These are phyloP conservation scores for Chaetoceros tenuissimus DNA, from an alignment of 108 stramenopile species.

Conservation along the genomic window DNA sequence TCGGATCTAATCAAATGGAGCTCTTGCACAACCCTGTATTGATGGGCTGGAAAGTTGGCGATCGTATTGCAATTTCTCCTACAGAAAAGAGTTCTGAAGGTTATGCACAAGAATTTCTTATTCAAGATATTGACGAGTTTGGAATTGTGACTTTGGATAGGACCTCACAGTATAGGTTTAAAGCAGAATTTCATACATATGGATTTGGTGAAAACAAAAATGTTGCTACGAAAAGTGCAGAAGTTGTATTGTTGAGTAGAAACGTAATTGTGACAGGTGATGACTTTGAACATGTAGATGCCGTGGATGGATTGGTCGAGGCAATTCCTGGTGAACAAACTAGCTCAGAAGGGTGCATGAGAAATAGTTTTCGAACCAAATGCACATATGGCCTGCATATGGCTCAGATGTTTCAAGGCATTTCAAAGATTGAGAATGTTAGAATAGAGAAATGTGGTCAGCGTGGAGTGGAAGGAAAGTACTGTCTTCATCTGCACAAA, in stretches of 20 bases:
- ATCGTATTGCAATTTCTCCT: slow-evolving; percentile 46
- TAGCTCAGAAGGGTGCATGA: too few relatives aligned
- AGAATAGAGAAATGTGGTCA: slow-evolving; percentile 53
- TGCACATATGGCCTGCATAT: slow-evolving; percentile 53
- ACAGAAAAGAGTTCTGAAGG: slow-evolving; percentile 27
- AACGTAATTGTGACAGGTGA: slow-evolving; percentile 54
- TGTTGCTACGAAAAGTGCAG: slow-evolving; percentile 31
- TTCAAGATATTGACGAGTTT: slow-evolving; percentile 20
- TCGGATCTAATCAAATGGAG: slow-evolving; percentile 18
- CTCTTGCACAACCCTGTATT: slow-evolving; percentile 37
- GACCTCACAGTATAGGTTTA: slow-evolving; percentile 18
- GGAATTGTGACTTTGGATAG: slow-evolving; percentile 26
- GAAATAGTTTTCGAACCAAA: slow-evolving; percentile 26
- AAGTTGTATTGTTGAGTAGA: slow-evolving; percentile 44
- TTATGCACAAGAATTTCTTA: slow-evolving; percentile 32
- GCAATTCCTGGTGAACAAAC: slow-evolving; percentile 30
- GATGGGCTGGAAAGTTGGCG: slow-evolving; percentile 53
- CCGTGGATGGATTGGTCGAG: slow-evolving; percentile 32
- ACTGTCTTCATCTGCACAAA: slow-evolving; percentile 48
- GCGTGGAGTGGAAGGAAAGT: slow-evolving; percentile 43
- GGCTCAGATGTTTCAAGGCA: slow-evolving; percentile 15
- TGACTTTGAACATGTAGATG: slow-evolving; percentile 35
- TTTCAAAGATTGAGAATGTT: slow-evolving; percentile 26
- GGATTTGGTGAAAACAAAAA: neutral
- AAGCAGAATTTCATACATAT: slow-evolving; percentile 21